Percentiles rank a stretch among this genome's conserved stretches.
These are phyloP conservation scores for Eucalyptus sp. DNA, from an alignment of 345 rosid species.

Conservation along the genomic window DNA sequence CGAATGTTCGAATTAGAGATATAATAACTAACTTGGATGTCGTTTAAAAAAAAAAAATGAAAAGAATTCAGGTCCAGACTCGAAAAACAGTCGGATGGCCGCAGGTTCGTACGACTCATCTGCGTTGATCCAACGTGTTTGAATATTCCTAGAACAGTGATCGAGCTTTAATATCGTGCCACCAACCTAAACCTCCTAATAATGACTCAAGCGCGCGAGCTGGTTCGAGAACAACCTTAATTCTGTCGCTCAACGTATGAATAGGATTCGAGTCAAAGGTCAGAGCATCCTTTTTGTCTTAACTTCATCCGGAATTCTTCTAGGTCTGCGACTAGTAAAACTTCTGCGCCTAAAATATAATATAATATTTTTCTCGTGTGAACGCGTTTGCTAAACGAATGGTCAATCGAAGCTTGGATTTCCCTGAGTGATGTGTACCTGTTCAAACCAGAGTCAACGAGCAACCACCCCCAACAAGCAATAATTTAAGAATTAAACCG, in stretches of 20 bases:
- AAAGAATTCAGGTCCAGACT: neutral
- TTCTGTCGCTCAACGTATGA: neutral
- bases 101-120: neutral
- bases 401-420: neutral
- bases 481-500: neutral
- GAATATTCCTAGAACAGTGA: neutral
- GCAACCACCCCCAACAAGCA: neutral
- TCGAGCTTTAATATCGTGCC: neutral
- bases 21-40: neutral
- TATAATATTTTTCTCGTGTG: neutral
- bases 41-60: neutral
- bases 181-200: neutral
- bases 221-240: neutral
- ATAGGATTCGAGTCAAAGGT: neutral
- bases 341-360: neutral
- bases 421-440: neutral
- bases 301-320: neutral
- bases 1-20: neutral
- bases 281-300: neutral
- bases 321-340: neutral
- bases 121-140: neutral
- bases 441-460: neutral
- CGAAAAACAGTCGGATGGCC: neutral
- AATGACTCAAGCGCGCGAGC: neutral
- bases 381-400: neutral